A percentile compares a stretch with the other conserved stretches of the same genome.
These are phyloP conservation scores for Rhododendron molle DNA, from an alignment of 148 eudicot species.

Conservation along the genomic window DNA sequence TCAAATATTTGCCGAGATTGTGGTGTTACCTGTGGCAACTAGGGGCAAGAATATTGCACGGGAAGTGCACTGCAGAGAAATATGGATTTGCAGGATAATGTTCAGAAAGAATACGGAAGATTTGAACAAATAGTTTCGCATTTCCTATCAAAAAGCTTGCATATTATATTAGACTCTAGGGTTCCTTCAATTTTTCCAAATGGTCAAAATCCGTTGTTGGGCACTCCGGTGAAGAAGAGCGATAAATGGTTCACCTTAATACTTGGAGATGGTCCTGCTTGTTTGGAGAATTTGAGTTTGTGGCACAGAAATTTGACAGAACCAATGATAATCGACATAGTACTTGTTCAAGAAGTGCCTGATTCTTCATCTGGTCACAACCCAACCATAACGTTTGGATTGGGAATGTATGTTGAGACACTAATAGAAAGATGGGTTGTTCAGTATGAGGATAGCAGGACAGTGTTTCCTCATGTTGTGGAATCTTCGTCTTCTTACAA, in stretches of 20 bases:
- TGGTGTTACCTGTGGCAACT: background rate
- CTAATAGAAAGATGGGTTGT: slow-evolving; percentile 92
- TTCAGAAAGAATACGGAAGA: slow-evolving; percentile 55
- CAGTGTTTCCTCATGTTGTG: slow-evolving; percentile 30
- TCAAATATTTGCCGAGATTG: background rate
- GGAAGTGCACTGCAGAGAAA: background rate
- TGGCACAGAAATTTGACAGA: slow-evolving; percentile 86
- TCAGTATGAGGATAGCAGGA: slow-evolving; percentile 57
- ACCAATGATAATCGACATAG: slow-evolving; percentile 84
- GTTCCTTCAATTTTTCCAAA: slow-evolving; percentile 57
- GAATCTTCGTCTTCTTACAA: slow-evolving; percentile 55
- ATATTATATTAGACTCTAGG: slow-evolving; percentile 79
- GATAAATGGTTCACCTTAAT: slow-evolving; percentile 88
- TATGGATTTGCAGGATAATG: slow-evolving; percentile 64
- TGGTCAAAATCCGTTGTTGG: slow-evolving; percentile 30
- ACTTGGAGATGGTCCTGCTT: slow-evolving; percentile 80
- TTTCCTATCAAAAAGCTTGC: slow-evolving; percentile 78
- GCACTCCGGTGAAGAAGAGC: slow-evolving; percentile 46
- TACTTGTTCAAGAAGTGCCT: slow-evolving; percentile 52
- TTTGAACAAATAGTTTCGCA: slow-evolving; percentile 80
- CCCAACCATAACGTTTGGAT: slow-evolving; percentile 19
- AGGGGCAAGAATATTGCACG: background rate
- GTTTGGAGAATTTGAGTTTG: slow-evolving; percentile 67
- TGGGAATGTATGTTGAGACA: slow-evolving; percentile 53
- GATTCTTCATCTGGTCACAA: slow-evolving; percentile 22